These are phyloP conservation scores for Candida easanensis DNA, from an alignment of 805 yeast genomes.

Conservation along the genomic window DNA sequence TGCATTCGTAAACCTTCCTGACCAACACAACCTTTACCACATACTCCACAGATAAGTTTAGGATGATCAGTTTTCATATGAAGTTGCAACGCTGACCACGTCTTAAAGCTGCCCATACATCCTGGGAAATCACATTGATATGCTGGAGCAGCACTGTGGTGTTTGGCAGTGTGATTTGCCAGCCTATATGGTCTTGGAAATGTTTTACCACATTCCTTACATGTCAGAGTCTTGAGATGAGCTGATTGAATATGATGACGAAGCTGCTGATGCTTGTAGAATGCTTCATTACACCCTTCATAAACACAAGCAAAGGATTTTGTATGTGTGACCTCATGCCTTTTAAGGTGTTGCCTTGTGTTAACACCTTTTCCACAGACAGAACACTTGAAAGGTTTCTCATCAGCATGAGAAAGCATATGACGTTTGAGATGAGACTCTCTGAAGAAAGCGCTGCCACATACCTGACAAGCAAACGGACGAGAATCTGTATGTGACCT, in stretches of 20 bases:
- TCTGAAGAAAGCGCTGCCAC: conserved; percentile 65
- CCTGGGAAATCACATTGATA: conserved; percentile 62
- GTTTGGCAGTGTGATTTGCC: conserved; percentile 60
- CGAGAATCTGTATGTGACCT: conserved; percentile 75
- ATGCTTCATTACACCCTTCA: conserved; percentile 63
- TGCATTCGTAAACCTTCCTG: conserved; percentile 68
- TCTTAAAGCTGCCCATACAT: conserved; percentile 58
- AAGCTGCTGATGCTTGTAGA: conserved; percentile 72
- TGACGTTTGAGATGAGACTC: conserved; percentile 83
- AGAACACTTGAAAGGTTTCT: conserved; percentile 70
- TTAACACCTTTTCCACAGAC: conserved; percentile 81
- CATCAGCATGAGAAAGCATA: conserved; percentile 56
- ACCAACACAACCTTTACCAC: conserved; percentile 75
- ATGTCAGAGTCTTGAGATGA: conserved; percentile 55
- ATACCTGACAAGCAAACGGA: conserved; percentile 68
- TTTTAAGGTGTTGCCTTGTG: conserved; percentile 71
- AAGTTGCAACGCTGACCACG: conserved; percentile 69
- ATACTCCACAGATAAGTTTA: conserved; percentile 56
- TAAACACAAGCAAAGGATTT: conserved; percentile 58
- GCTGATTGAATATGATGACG: conserved; percentile 65
- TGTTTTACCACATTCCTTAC: conserved; percentile 60
- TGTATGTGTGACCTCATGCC: conserved; percentile 83
- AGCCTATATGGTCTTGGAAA: conserved; percentile 66
- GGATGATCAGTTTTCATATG: conserved; percentile 78
- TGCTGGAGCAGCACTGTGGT: conserved; percentile 55